Percentiles rank a stretch among this genome's conserved stretches.
phyloP scores from a whole-genome alignment of 106 monocot genomes.

The Dendrobium huoshanense region DNA sequence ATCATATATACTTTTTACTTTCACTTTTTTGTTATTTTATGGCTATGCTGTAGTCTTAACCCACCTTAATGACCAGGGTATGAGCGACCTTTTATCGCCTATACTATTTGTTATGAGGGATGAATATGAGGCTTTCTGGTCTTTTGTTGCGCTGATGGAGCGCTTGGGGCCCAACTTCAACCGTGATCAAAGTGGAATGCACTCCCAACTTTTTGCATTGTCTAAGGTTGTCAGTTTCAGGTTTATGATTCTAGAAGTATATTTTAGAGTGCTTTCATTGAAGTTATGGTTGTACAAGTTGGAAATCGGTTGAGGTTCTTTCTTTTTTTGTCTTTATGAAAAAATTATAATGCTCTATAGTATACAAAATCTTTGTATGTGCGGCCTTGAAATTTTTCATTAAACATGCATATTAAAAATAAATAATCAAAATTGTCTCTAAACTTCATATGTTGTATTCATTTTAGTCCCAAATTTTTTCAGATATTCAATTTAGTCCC shows the following conservation, averaged over 20 bases:
- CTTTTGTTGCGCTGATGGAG: conserved; percentile 78
- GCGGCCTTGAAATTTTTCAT: too few species aligned
- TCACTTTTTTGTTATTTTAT: background rate
- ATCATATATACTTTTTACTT: background rate
- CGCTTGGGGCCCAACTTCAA: conserved; percentile 84
- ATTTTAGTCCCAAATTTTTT: too few species aligned
- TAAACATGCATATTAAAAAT: too few species aligned
- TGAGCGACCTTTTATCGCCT: conserved; percentile 83
- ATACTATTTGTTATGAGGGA: conserved; percentile 79
- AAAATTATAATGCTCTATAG: too few species aligned
- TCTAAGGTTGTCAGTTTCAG: conserved; percentile 41
- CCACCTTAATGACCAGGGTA: conserved; percentile 37
- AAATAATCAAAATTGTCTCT: too few species aligned
- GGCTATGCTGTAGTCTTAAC: background rate
- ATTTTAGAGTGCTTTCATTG: background rate
- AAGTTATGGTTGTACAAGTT: too few species aligned
- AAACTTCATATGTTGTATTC: too few species aligned
- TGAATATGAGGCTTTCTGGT: conserved; percentile 80
- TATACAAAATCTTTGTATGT: too few species aligned
- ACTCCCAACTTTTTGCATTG: conserved; percentile 74
- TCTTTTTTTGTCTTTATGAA: too few species aligned
- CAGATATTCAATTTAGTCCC: too few species aligned
- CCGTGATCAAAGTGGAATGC: conserved; percentile 88
- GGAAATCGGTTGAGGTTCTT: too few species aligned
- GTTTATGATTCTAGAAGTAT: background rate